phyloP scores from a whole-genome alignment of 1,284 basidiomycete species.

The Ceratobasidium sp. region DNA sequence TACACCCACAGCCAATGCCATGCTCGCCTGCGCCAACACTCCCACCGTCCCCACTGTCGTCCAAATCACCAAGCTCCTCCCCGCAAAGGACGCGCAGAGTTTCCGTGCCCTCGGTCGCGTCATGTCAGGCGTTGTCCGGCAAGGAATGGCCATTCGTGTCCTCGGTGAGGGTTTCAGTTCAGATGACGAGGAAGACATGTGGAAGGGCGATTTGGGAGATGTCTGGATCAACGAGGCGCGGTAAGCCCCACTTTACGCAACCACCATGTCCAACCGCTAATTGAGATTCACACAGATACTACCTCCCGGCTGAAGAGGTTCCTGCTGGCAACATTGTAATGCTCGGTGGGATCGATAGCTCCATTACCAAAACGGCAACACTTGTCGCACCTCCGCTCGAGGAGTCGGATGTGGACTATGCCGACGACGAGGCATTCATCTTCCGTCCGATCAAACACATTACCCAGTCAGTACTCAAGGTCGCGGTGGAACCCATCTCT shows the following conservation, averaged over 20 bases:
- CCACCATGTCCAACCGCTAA: background rate
- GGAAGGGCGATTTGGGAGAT: conserved; percentile 81
- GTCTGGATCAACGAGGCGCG: conserved; percentile 91
- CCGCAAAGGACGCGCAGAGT: conserved; percentile 92
- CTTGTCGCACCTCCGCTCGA: conserved; percentile 70
- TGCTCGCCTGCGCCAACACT: conserved; percentile 82
- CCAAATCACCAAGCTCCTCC: conserved; percentile 92
- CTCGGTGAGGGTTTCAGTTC: conserved; percentile 96
- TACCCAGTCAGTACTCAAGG: conserved; percentile 97
- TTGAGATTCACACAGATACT: conserved; percentile 65
- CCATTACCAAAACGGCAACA: conserved; percentile 95
- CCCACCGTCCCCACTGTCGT: conserved; percentile 82
- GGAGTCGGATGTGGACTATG: conserved; percentile 23
- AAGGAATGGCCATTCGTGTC: conserved; percentile 90
- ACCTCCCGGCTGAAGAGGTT: conserved; percentile 85
- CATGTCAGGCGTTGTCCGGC: conserved; percentile 86
- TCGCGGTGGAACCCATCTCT: conserved; percentile 97
- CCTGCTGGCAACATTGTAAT: conserved; percentile 93
- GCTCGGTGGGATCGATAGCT: conserved; percentile 90
- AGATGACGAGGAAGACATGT: conserved; percentile 99
- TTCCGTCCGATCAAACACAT: conserved; percentile 96
- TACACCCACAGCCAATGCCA: conserved; percentile 75
- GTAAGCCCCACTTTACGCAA: conserved; percentile 51
- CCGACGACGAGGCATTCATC: conserved; percentile 87
- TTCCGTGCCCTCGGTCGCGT: conserved; percentile 97